phyloP scores from a whole-genome alignment of 129 eudicot genomes.

The Artemisia annua region DNA sequence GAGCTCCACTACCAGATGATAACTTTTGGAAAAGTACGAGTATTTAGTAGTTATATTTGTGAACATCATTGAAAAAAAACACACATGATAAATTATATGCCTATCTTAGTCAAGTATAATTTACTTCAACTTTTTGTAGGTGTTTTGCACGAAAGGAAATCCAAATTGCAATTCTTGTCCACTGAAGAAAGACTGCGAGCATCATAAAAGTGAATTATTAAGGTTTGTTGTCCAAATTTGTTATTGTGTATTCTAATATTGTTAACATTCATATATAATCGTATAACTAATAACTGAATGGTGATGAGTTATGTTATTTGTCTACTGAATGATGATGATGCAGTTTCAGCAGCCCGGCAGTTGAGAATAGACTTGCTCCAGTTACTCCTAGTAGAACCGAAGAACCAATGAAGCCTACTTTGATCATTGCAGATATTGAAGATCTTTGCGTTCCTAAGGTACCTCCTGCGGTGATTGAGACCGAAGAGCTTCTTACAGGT shows the following conservation, averaged over 20 bases:
- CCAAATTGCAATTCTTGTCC: slow-evolving; percentile 40
- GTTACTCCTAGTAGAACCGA: background rate
- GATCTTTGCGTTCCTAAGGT: slow-evolving; percentile 32
- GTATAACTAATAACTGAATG: too few relatives aligned
- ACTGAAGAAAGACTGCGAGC: slow-evolving; percentile 29
- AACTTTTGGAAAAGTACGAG: slow-evolving; percentile 38
- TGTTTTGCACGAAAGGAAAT: slow-evolving; percentile 35
- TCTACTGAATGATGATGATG: background rate
- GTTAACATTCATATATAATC: too few relatives aligned
- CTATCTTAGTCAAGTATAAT: background rate
- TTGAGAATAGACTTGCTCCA: background rate
- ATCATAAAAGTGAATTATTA: slow-evolving; percentile 20
- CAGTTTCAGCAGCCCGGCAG: slow-evolving; percentile 3
- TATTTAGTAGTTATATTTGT: background rate
- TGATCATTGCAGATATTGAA: slow-evolving; percentile 34
- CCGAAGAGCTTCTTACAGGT: background rate
- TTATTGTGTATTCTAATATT: background rate
- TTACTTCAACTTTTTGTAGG: slow-evolving; percentile 19
- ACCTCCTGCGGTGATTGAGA: slow-evolving; percentile 10
- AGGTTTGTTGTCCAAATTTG: slow-evolving; percentile 22
- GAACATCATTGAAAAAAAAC: background rate
- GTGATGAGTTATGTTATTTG: too few relatives aligned
- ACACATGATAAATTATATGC: too few relatives aligned
- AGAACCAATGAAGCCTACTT: background rate
- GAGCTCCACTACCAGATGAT: slow-evolving; percentile 41